Evolutionary conservation across 164 flowering plant species (phyloP), one percentile per base, ranked within the genome.

Genomic region (Magnolia officinalis): DNA sequence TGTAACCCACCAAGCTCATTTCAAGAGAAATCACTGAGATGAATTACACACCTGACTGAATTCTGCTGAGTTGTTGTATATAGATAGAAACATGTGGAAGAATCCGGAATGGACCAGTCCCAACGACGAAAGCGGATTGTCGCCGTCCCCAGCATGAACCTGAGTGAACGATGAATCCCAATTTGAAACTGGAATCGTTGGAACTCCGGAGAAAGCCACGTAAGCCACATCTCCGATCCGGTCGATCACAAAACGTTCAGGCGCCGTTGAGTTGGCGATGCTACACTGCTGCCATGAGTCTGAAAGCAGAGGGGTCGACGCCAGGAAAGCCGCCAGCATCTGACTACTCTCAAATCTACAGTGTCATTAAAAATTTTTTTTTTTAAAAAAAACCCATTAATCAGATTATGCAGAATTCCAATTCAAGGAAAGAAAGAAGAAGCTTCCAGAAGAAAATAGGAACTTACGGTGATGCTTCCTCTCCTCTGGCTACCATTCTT

Each of bases 261-360:
- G 86, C 0, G 82, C 81, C 0, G 77, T 52, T 24, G 82, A 13
- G 85, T 88, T 88, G 72, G 91, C 90, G 2, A 20, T n/a, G 66
- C 51, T 29, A 84, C 94, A 91, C 0, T 84, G 78, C 78, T 79
- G 74, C 94, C 94, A 93, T 69, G 94, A 82, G 5, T 88, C 87
- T 26, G 68, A 37, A 1, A 89, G 70, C 76, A 93, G 37, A 0
- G 91, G 85, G 6, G 95, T 93, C 3, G 97, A 90, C 0, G 87
- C 90, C 79, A 93, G 18, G 70, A 88, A 86, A 24, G 75, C 67
- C 18, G 89, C 95, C 71, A 87, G 75, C 84, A 84, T 84, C 80
- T 93, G 94, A 67, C 92, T 90, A 2, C 83, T 87, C 87, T 93
- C 97, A 69, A 91, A 93, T 74, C 92, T 87, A 89, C 58, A 67